Percentiles rank a stretch among this genome's conserved stretches.
Conservation (phyloP, 176 grass and related monocot genomes). For the Bolboschoenus planiculmis region DNA sequence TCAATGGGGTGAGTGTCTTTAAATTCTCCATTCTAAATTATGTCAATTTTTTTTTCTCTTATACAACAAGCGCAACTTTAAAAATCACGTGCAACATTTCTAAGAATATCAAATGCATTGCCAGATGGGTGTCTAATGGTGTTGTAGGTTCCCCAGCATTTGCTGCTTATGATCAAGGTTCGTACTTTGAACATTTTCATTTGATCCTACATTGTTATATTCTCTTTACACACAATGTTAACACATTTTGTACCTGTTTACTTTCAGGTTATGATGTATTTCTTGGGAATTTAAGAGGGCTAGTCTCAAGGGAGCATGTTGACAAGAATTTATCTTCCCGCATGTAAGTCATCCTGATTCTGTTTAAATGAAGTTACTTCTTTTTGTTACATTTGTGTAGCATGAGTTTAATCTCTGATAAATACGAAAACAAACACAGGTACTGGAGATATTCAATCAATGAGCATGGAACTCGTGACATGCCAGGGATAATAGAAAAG, state of each 20-base stretch:
- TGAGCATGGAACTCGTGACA: conserved; percentile 87
- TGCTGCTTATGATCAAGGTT: conserved; percentile 98
- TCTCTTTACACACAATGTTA: not conserved
- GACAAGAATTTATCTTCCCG: conserved; percentile 78
- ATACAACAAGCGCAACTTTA: not conserved
- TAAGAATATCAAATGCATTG: conserved; percentile 7
- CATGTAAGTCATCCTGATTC: conserved; percentile 49
- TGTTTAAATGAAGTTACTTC: not conserved
- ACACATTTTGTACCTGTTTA: not conserved
- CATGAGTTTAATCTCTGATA: not conserved
- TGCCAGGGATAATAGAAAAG: conserved; percentile 80
- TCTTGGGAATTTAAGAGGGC: conserved; percentile 89
- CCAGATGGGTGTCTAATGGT: conserved; percentile 95
- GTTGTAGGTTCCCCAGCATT: conserved; percentile 98
- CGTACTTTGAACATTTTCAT: conserved; percentile 23
- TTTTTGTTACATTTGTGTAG: not conserved
- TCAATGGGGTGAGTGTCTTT: conserved; percentile 85
- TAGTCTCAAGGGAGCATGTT: conserved; percentile 87
- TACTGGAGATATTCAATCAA: conserved; percentile 99
- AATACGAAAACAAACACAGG: conserved; percentile 29
- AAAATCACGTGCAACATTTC: not conserved
- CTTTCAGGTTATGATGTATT: conserved; percentile 93
- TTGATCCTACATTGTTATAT: not conserved
- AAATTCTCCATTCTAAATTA: not conserved
- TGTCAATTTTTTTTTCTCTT: not conserved